Evolutionary conservation across 257 asterid genomes (phyloP).

Genomic region (Rehmannia glutinosa): DNA sequence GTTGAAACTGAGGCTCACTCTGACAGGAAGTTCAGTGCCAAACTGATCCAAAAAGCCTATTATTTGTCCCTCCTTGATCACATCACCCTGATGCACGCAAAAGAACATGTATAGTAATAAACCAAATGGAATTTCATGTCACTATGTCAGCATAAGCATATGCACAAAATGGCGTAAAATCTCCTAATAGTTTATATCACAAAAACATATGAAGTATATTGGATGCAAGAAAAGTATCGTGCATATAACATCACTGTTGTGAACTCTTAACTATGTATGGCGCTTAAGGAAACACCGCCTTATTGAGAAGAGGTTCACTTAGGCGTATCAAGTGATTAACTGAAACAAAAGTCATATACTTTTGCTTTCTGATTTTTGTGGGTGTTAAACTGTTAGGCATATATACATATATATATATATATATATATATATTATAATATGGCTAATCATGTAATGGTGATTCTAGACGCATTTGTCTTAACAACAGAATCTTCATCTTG

Average conservation of each 20-base stretch:
- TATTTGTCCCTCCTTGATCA: constrained; percentile 78
- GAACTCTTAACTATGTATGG: not conserved
- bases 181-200: not conserved
- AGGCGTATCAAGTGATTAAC: not conserved
- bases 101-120: not conserved
- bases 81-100: constrained; percentile 53
- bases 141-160: not conserved
- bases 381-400: too few species aligned
- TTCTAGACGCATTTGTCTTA: too few species aligned
- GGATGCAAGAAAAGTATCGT: not conserved
- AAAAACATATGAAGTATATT: not conserved
- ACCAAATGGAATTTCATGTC: not conserved
- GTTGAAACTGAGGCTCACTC: constrained; percentile 40
- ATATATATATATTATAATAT: too few species aligned
- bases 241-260: not conserved
- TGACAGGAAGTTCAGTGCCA: constrained; percentile 59
- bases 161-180: too few species aligned
- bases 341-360: not conserved
- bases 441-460: too few species aligned
- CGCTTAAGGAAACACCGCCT: constrained; percentile 3
- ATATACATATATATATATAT: too few species aligned
- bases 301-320: not conserved
- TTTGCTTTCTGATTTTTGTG: not conserved
- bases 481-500: too few species aligned
- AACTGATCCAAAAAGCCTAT: constrained; percentile 71